These are phyloP conservation scores for Glutinoglossum americanum DNA, from an alignment of 495 filamentous ascomycete species.

Conservation along the genomic window DNA sequence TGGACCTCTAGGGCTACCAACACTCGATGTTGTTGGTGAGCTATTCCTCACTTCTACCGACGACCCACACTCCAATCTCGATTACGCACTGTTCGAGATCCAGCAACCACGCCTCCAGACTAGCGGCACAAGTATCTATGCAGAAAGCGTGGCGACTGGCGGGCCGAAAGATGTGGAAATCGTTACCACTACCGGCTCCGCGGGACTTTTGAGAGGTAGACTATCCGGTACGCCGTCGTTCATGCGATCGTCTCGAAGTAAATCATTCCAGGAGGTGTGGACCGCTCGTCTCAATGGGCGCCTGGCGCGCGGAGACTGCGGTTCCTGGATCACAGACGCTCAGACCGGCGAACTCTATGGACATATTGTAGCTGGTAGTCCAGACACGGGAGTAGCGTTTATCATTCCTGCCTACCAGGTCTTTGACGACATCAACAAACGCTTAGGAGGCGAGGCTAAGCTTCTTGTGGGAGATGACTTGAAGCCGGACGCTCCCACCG, in stretches of 20 bases:
- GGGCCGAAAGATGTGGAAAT: neutral
- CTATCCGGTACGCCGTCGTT: neutral
- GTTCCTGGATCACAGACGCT: slow-evolving; percentile 5
- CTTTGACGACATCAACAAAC: slow-evolving; percentile 2
- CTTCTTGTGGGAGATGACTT: neutral
- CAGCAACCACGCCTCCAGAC: neutral
- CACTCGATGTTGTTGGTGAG: neutral
- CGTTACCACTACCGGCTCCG: neutral
- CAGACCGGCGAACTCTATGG: slow-evolving; percentile 1
- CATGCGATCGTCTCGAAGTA: neutral
- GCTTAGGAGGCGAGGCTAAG: neutral
- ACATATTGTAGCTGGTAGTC: slow-evolving; percentile 5
- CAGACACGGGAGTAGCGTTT: neutral
- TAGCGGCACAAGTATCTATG: neutral
- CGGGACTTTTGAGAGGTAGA: neutral
- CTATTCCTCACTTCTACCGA: neutral
- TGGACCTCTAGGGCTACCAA: neutral
- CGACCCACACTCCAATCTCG: neutral
- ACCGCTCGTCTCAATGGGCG: neutral
- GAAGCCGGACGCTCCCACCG: neutral
- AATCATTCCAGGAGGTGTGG: slow-evolving; percentile 6
- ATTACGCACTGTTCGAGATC: neutral
- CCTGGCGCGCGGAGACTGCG: slow-evolving; percentile 6
- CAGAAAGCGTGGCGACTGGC: neutral
- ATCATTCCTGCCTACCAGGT: slow-evolving; percentile 5